Percentiles rank a stretch among this genome's conserved stretches.
These are phyloP conservation scores for Dendrothele bispora DNA, from an alignment of 768 basidiomycete genomes.

Conservation along the genomic window DNA sequence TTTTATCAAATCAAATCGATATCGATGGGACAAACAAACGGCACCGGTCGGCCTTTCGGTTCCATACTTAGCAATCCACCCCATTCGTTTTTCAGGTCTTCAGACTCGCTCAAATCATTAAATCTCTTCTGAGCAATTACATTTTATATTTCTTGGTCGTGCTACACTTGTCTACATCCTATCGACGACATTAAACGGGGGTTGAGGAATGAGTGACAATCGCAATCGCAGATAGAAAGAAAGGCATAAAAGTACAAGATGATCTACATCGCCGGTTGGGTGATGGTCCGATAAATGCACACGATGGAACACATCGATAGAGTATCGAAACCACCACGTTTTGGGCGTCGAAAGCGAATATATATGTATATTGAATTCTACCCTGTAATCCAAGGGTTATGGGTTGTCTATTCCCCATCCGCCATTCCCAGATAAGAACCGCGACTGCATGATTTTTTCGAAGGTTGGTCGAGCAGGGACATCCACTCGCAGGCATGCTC, in stretches of 20 bases:
- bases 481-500: slow-evolving; percentile 82
- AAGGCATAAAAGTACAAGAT: too few species aligned
- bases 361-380: not conserved
- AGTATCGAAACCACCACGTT: too few species aligned
- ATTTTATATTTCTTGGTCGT: not conserved
- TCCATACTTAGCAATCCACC: too few species aligned
- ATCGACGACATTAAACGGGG: not conserved
- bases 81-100: too few species aligned
- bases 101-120: too few species aligned
- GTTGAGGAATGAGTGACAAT: slow-evolving; percentile 2
- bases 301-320: slow-evolving; percentile 6
- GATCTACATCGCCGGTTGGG: too few species aligned
- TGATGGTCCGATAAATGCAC: too few species aligned
- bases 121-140: not conserved
- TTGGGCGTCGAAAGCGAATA: too few species aligned
- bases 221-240: too few species aligned
- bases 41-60: not conserved
- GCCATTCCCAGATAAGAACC: slow-evolving; percentile 74
- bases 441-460: slow-evolving; percentile 74
- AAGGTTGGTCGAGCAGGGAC: slow-evolving; percentile 81
- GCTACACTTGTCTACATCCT: slow-evolving; percentile 5
- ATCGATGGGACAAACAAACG: not conserved
- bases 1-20: slow-evolving; percentile 51
- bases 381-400: not conserved
- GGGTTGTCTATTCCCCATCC: slow-evolving; percentile 57